Evolutionary conservation across 768 basidiomycete species (phyloP), one percentile per base, ranked within the genome.

Genomic region (Boletellus ananas): DNA sequence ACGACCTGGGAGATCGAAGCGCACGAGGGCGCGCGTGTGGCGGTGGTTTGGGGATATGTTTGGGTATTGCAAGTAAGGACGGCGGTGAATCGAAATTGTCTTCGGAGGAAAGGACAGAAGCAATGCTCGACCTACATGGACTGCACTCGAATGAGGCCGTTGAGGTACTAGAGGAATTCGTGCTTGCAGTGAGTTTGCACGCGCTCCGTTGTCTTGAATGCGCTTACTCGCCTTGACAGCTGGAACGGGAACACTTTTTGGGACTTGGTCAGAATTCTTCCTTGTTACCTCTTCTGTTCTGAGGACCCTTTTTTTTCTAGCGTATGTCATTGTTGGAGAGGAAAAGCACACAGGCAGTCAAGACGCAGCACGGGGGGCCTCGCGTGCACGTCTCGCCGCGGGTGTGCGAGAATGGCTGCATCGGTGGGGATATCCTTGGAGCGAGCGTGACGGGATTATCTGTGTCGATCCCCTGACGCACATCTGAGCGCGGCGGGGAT

Each of bases 261-360:
- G 95, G 94, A 7, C 72, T 96, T 49, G 85, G 89, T 90, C 54
- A 50, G 60, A 21, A 58, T 80, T 69, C 50, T 52, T 31, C 13
- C 40, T 40, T 41, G 38, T 6, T 34, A 29, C 14, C 33, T 31
- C 20, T 40, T 34, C 43, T 51, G 37, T 55, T 21, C 49, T 57
- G 33, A 56, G 40, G 31, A 31, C 29, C 23, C 23, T 25, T 29
- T 45, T 36, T 43, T 25, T 57, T 34, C 14, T 57, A 88, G 93
- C 90, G 6, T 99, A 88, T 65, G 72, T 91, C 17, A 77, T 99
- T 38, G 90, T 98, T 6, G 95, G 96, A 17, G 93, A 97, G 71
- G 91, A 95, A 68, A 95, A 94, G 68, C 95, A 97, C 66, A 92
- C 90, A 1, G 94, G 90, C 2, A 87, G 84, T n/a, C 91, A 94